Evolutionary conservation across 768 basidiomycete genomes (phyloP).

Genomic region (Amanita fuliginea): DNA sequence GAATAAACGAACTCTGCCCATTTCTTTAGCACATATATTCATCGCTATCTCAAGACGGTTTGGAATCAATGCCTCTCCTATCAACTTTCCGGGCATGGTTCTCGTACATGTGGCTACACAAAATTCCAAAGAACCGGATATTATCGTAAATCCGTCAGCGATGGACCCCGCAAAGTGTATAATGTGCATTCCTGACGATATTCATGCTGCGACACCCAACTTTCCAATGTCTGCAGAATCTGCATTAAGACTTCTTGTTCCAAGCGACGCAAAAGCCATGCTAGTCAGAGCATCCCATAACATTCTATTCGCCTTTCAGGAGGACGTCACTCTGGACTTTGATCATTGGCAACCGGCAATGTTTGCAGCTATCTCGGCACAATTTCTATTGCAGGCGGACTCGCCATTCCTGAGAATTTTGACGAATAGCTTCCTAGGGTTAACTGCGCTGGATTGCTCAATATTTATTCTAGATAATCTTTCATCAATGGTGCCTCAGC

Average conservation of each 20-base stretch:
- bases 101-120: slow-evolving; percentile 36
- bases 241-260: slow-evolving; percentile 6
- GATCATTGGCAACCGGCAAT: slow-evolving; percentile 19
- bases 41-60: slow-evolving; percentile 40
- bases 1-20: slow-evolving; percentile 40
- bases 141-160: slow-evolving; percentile 33
- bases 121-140: slow-evolving; percentile 26
- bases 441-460: slow-evolving; percentile 30
- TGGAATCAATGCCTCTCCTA: slow-evolving; percentile 38
- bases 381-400: slow-evolving; percentile 25
- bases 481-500: slow-evolving; percentile 18
- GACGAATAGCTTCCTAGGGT: slow-evolving; percentile 10
- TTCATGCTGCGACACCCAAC: slow-evolving; percentile 3
- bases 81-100: slow-evolving; percentile 47
- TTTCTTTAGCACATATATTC: slow-evolving; percentile 51
- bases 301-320: slow-evolving; percentile 13
- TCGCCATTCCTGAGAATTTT: slow-evolving; percentile 16
- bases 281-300: slow-evolving; percentile 14
- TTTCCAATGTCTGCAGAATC: slow-evolving; percentile 4
- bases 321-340: slow-evolving; percentile 10
- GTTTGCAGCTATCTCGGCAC: slow-evolving; percentile 23
- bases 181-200: slow-evolving; percentile 12
- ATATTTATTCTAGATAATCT: slow-evolving; percentile 29
- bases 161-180: slow-evolving; percentile 20
- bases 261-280: slow-evolving; percentile 9